A percentile compares a stretch with the other conserved stretches of the same genome.
Evolutionary conservation across 495 filamentous ascomycete species (phyloP).

Genomic region (Halenospora varia): DNA sequence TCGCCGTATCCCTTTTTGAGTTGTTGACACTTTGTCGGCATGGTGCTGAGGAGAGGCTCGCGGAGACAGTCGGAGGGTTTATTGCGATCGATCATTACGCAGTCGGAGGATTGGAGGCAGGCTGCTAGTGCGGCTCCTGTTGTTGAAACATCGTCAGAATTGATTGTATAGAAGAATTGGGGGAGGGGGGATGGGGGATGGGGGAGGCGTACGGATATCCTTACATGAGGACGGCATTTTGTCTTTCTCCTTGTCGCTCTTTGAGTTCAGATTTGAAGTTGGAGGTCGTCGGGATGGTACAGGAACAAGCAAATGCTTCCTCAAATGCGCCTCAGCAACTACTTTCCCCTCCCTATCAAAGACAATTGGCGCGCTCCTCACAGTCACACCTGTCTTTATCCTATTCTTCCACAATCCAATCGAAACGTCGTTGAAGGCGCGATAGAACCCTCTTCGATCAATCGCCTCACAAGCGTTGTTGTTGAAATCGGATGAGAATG

Average conservation of each 20-base stretch:
- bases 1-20: slow-evolving; percentile 87
- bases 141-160: background rate
- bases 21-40: slow-evolving; percentile 88
- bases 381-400: background rate
- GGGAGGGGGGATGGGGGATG: slow-evolving; percentile 10
- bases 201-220: slow-evolving; percentile 73
- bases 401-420: background rate
- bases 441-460: background rate
- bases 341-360: background rate
- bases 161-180: background rate
- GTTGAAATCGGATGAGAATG: background rate
- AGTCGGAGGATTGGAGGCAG: slow-evolving; percentile 94
- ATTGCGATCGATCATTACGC: slow-evolving; percentile 87
- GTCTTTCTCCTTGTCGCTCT: slow-evolving; percentile 8
- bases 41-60: slow-evolving; percentile 66
- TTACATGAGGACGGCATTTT: slow-evolving; percentile 94
- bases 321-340: background rate
- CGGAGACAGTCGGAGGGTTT: slow-evolving; percentile 83
- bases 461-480: background rate
- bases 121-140: slow-evolving; percentile 83
- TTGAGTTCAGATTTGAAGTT: no score
- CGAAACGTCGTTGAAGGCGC: background rate
- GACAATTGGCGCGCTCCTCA: background rate
- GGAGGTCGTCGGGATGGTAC: no score
- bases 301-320: no score